Evolutionary conservation across 169 alveolate genomes (phyloP).

Genomic region (Cryptosporidium tyzzeri): DNA sequence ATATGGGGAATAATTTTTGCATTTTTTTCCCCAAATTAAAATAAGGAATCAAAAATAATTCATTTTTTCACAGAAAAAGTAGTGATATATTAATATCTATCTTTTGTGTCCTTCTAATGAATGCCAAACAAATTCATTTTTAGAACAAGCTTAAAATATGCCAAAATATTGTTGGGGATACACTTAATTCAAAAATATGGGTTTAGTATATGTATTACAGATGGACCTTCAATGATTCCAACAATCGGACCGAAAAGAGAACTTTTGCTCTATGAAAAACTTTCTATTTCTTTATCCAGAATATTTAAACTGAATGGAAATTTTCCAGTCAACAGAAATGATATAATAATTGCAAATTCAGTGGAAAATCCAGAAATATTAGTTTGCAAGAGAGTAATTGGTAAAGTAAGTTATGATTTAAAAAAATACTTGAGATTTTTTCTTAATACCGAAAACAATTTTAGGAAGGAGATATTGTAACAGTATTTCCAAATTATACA

Average conservation of each 20-base stretch:
- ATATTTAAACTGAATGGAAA: background rate
- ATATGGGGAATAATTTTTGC: background rate
- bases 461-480: slow-evolving; percentile 62
- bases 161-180: slow-evolving; percentile 17
- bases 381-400: slow-evolving; percentile 69
- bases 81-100: background rate
- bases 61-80: background rate
- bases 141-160: background rate
- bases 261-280: slow-evolving; percentile 45
- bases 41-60: background rate
- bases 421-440: background rate
- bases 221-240: slow-evolving; percentile 72
- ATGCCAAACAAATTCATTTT: background rate
- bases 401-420: slow-evolving; percentile 22
- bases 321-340: slow-evolving; percentile 1
- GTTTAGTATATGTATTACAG: slow-evolving; percentile 35
- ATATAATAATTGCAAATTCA: slow-evolving; percentile 56
- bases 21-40: background rate
- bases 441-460: background rate
- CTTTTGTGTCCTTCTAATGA: background rate
- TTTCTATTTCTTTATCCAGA: slow-evolving; percentile 23
- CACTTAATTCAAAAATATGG: slow-evolving; percentile 38
- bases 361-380: slow-evolving; percentile 42
- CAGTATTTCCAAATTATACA: slow-evolving; percentile 41
- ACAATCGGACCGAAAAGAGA: slow-evolving; percentile 63